Evolutionary conservation across 495 filamentous ascomycete genomes (phyloP).

Genomic region (Margaritispora aquatica): DNA sequence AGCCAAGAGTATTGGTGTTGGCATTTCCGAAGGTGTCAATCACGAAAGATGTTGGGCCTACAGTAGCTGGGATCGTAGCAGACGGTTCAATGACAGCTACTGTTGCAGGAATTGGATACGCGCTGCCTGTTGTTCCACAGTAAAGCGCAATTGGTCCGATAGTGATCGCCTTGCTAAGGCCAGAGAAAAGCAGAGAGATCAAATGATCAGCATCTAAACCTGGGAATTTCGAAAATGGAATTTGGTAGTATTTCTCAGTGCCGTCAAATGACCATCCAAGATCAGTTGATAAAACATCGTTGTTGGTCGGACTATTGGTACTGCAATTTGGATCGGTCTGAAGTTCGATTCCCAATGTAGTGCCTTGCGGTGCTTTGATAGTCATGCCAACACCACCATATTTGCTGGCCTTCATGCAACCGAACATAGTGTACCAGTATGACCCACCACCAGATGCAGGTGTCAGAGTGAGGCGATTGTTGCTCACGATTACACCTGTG

Average conservation of each 20-base stretch:
- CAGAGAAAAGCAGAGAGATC: conserved; percentile 41
- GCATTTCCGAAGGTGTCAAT: conserved; percentile 58
- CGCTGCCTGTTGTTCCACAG: conserved; percentile 43
- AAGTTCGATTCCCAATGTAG: conserved; percentile 48
- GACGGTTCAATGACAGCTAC: conserved; percentile 31
- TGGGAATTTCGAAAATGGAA: conserved; percentile 47
- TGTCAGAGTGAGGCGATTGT: conserved; percentile 48
- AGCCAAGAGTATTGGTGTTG: conserved; percentile 55
- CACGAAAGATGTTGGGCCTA: conserved; percentile 47
- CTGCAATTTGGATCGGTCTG: conserved; percentile 37
- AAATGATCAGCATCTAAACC: conserved; percentile 48
- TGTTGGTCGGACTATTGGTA: conserved; percentile 28
- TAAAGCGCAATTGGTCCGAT: conserved; percentile 55
- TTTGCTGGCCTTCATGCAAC: conserved; percentile 44
- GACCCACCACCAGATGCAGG: conserved; percentile 36
- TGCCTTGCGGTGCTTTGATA: conserved; percentile 48
- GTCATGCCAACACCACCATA: conserved; percentile 56
- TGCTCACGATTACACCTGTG: conserved; percentile 45
- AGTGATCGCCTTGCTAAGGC: conserved; percentile 39
- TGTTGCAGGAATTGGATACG: conserved; percentile 42
- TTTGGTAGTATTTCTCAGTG: conserved; percentile 51
- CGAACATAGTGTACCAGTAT: conserved; percentile 55
- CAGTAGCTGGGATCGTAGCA: conserved; percentile 41
- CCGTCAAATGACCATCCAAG: conserved; percentile 58
- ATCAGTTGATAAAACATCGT: conserved; percentile 34